Base-by-base conservation (phyloP, 179 eudicot species). In the Beta corolliflora region DNA sequence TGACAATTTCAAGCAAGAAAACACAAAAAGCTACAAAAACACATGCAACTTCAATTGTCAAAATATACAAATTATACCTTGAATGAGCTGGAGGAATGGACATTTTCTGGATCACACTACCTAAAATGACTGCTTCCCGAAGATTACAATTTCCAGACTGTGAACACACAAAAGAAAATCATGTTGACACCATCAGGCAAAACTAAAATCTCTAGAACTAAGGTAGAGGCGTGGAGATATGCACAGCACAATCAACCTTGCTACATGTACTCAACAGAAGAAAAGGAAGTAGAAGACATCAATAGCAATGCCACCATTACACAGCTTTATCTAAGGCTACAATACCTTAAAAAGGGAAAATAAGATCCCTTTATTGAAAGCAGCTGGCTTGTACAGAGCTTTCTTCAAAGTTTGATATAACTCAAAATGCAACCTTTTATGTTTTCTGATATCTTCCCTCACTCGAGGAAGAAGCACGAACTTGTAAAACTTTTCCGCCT, bases 311-410 rank as follows among this genome's bases (percentile, higher is more conserved):
- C 2, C 29, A 69, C 25, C 15, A 23, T 41, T 21, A 73, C 41
- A 36, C 45, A 64, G 36, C 64, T 16, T 64, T 25, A 7, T 23
- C 19, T 23, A 18, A 19, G 12, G 50, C 50, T 45, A 71, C 29
- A 56, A 71, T 89, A 95, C 99, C 99, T 94, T 91, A 77, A 96
- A 92, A 82, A 95, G 79, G 23, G 99, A 93, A 75, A 95, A 84
- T 86, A 95, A 86, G 72, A 95, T 88, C 78, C 98, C 99, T 89
- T 94, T 94, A 87, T 92, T 92, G 83, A 95, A 95, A 77, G 98
- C 99, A 88, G 96, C 92, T 31, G 99, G 98, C 84, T 95, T 95
- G 87, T 92, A 94, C 58, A 95, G 76, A 71, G 98, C 85, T 83
- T 95, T 95, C 80, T 89, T 92, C 83, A 95, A 79, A 77, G 98